Evolutionary conservation across 73 alveolate genomes (phyloP).

Genomic region (Urostyla sp.): DNA sequence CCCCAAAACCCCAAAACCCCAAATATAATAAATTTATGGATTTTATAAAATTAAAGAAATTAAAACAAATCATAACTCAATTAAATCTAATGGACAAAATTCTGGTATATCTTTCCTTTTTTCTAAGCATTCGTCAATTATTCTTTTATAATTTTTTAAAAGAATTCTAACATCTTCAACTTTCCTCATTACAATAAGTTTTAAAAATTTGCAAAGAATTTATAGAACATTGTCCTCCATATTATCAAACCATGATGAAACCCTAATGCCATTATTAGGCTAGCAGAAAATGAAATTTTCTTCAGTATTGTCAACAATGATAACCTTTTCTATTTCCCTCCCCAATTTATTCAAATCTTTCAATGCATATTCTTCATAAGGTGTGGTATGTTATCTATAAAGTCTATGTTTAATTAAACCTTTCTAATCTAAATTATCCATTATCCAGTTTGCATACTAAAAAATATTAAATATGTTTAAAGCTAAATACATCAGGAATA

Average conservation of each 20-base stretch:
- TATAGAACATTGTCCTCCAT: conserved; percentile 43
- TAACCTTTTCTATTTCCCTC: conserved; percentile 71
- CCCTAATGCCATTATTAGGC: conserved; percentile 75
- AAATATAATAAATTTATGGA: too few species aligned
- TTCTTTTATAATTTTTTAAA: conserved; percentile 16
- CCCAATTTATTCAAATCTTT: conserved; percentile 80
- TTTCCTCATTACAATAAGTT: conserved; percentile 10
- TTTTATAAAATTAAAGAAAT: too few species aligned
- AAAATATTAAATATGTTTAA: too few species aligned
- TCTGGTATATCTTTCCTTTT: background rate
- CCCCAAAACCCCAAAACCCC: too few species aligned
- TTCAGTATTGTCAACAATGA: conserved; percentile 78
- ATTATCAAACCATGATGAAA: conserved; percentile 51
- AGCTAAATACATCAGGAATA: conserved; percentile 61
- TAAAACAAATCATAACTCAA: conserved; percentile 13
- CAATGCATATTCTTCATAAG: conserved; percentile 55
- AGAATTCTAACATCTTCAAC: conserved; percentile 31
- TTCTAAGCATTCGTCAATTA: background rate
- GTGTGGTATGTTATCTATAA: conserved; percentile 78
- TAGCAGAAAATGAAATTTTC: conserved; percentile 68
- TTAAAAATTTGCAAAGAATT: conserved; percentile 6
- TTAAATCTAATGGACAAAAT: background rate
- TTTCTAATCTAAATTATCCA: conserved; percentile 72
- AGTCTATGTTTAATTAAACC: conserved; percentile 73
- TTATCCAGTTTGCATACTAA: conserved; percentile 69